Base-by-base conservation (phyloP, 2,329 filamentous ascomycete species). In the Penicillium paneum region DNA sequence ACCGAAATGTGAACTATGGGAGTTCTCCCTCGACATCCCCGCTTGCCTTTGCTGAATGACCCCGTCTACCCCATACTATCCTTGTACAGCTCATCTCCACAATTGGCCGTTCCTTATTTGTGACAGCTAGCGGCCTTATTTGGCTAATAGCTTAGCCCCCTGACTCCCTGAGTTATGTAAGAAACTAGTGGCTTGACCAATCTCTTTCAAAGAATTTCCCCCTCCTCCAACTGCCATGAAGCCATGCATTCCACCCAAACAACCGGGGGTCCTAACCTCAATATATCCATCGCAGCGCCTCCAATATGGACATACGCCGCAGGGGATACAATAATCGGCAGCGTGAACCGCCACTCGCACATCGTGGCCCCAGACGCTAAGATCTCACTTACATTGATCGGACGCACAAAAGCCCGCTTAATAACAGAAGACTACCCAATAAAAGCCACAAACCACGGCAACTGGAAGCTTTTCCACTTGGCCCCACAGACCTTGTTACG, bases 321-420 rank as follows among this genome's bases (percentile, higher is more conserved):
- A 8, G 55, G 59, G 6, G 59, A 62, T 36, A 60, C 52, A 3
- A 54, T 62, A 55, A 60, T 57, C 36, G 59, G 60, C 42, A 62
- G 49, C 47, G 39, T 63, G 12, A 47, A 52, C 8, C 54, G 59
- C 26, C 45, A 38, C 11, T 31, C 35, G 3, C 54, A 52, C 8
- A 49, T 60, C 35, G 55, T 58, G 17, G 32, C 59, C 12, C 50
- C 57, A 8, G 48, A 58, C n/a, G 57, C 59, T 26, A 52, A 31
- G 3, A 53, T 50, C 8, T 28, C 39, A 3, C 15, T 50, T 24
- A 15, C 29, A 24, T 35, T 49, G n/a, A 26, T 49, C 17, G 47
- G 47, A 17, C 36, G n/a, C 5, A 11, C 47, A 34, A 49, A 42
- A 49, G 38, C 47, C 19, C 36, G 29, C 19, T 1, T 42, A 8